Evolutionary conservation across 495 filamentous ascomycete species (phyloP).

Genomic region (Aspergillus wentii): DNA sequence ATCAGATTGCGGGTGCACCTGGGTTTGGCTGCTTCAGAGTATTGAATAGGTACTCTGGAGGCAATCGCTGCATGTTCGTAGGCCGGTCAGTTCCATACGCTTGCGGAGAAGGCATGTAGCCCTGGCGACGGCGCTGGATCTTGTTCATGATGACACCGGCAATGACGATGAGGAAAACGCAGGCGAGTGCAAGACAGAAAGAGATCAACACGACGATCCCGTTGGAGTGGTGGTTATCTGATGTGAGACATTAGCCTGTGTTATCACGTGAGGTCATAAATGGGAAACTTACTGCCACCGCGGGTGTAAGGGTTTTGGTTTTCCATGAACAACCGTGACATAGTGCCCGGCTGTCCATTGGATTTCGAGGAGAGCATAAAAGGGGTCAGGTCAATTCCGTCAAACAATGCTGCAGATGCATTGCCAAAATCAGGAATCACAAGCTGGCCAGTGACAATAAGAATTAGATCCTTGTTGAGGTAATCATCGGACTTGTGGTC

Average conservation of each 20-base stretch:
- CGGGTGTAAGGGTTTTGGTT: slow-evolving; percentile 60
- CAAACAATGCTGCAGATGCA: slow-evolving; percentile 82
- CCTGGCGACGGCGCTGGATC: slow-evolving; percentile 76
- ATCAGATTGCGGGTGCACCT: slow-evolving; percentile 34
- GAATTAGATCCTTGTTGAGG: slow-evolving; percentile 58
- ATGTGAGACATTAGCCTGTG: slow-evolving; percentile 16
- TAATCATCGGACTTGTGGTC: slow-evolving; percentile 60
- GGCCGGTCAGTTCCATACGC: slow-evolving; percentile 64
- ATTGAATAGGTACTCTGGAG: slow-evolving; percentile 75
- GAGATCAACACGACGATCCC: slow-evolving; percentile 88
- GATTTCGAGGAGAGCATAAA: slow-evolving; percentile 71
- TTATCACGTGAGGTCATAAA: no score
- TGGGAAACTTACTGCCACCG: no score
- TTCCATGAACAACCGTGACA: slow-evolving; percentile 75
- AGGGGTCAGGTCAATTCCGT: slow-evolving; percentile 71
- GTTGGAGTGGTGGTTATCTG: slow-evolving; percentile 60
- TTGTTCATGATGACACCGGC: slow-evolving; percentile 80
- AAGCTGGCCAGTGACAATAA: slow-evolving; percentile 81
- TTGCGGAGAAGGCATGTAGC: slow-evolving; percentile 78
- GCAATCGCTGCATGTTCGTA: slow-evolving; percentile 72
- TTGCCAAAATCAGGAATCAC: slow-evolving; percentile 70
- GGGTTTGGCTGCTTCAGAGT: slow-evolving; percentile 38
- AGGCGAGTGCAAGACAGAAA: slow-evolving; percentile 82
- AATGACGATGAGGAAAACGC: slow-evolving; percentile 84
- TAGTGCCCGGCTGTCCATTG: slow-evolving; percentile 59